Base-by-base conservation (phyloP, 306 rosid species). In the Trifolium subterraneum region DNA sequence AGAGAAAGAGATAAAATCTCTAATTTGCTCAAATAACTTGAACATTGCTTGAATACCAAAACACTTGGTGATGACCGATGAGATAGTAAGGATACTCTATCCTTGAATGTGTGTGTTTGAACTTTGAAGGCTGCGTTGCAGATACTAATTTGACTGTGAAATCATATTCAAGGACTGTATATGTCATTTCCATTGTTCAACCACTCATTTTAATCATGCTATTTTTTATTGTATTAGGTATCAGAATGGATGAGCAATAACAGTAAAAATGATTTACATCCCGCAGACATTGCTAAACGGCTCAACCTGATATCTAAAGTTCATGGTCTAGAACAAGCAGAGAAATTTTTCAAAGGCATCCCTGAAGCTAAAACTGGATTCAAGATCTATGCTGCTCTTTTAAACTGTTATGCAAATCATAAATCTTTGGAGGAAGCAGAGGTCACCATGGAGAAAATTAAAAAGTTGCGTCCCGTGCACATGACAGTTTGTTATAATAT, bases 221-320 rank as follows among this genome's bases (percentile, higher is more conserved):
- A 20, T 64, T 59, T 27, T 14, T 25, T 5, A 27, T 29, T 5
- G 7, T 78, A 22, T 61, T 78, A 87, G 97, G 65, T 91, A 35
- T 84, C 78, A 4, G 87, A 87, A 78, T 90, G 92, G 96, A 68
- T 86, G 81, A 70, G 75, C 54, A n/a, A 73, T 51, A 71, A 74
- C 74, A 64, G 25, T 78, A 78, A 67, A 58, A 59, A 39, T 56
- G 73, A 45, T 42, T 79, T 64, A 25, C 27, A 74, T 3, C 42
- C 81, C 3, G 87, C 84, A 58, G 86, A 75, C 65, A 45, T 76
- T 58, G 96, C 92, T 27, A 55, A 77, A 23, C 84, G 29, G 33
- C 59, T 90, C 39, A 74, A 82, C 82, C 82, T 92, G 81, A 83
- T 92, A 63, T 89, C 90, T 11, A 86, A 80, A 82, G 90, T 88